Base-by-base conservation (phyloP, 768 basidiomycete genomes). In the Filobasidium floriforme region DNA sequence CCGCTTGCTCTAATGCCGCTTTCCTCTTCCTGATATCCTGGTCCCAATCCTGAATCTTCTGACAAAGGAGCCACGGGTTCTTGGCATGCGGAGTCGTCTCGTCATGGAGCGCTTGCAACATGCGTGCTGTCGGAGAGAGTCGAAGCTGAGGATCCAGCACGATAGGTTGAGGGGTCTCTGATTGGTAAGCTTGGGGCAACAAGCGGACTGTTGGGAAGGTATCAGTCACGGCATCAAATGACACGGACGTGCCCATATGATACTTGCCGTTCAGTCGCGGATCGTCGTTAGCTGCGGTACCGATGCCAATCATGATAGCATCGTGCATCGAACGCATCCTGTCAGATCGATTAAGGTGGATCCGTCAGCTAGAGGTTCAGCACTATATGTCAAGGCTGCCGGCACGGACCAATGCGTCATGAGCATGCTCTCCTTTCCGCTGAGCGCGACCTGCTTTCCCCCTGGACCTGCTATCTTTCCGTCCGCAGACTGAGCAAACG, bases 301-400 rank as follows among this genome's bases (percentile, higher is more conserved):
- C 89, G 43, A 92, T 85, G 1, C 94, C 94, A 52, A 99, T 83
- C 15, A 99, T 80, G 67, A 99, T 97, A 10, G 84, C 92, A 72
- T 96, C 90, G 79, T 98, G 94, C 83, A 90, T 85, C 0, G 90
- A 83, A 68, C 94, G 82, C 85, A 98, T 86, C 87, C 92, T 94
- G 69, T 19, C 22, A 15, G 44, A 29, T 43, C 49, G 26, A 41
- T 7, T n/a, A 52, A 51, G 15, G 26, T 6, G 24, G 19, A 60
- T 41, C 41, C 69, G 82, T 69, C 73, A 91, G 90, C 88, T 88
- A 78, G 94, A 92, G 52, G 44, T 26, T 37, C 62, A 63, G 28
- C 32, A 70, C 32, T 4, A 9, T 3, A 37, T 37, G 9, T 37
- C 32, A 9, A 37, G 32, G 9, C 9, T 3, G 9, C 32, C 32